These are phyloP conservation scores for Discostella stelligera DNA, from an alignment of 352 stramenopile species.

Conservation along the genomic window DNA sequence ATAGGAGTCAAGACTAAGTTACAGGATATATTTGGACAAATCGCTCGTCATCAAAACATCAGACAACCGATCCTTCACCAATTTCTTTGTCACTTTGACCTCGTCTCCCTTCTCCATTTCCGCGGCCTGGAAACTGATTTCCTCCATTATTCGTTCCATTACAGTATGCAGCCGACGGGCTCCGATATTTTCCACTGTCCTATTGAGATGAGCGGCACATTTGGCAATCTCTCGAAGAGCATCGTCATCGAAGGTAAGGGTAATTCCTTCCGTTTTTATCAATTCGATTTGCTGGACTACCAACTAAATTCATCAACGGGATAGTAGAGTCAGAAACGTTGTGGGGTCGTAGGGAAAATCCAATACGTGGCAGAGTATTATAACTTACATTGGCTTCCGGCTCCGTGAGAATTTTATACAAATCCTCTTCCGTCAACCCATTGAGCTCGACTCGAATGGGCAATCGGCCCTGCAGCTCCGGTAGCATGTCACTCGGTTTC, in stretches of 20 bases:
- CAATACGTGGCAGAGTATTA: slow-evolving; percentile 10
- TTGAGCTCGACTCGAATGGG: slow-evolving; percentile 99
- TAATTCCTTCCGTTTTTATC: slow-evolving; percentile 94
- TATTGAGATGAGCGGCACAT: slow-evolving; percentile 93
- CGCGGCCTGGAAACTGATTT: slow-evolving; percentile 97
- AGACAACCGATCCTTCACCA: slow-evolving; percentile 91
- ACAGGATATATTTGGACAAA: slow-evolving; percentile 98
- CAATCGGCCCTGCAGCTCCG: slow-evolving; percentile 96
- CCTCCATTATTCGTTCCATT: slow-evolving; percentile 98
- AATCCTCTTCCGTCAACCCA: slow-evolving; percentile 96
- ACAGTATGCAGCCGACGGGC: slow-evolving; percentile 95
- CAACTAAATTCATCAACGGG: slow-evolving; percentile 61
- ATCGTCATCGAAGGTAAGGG: slow-evolving; percentile 94
- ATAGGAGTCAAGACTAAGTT: slow-evolving; percentile 28
- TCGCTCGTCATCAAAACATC: slow-evolving; percentile 94
- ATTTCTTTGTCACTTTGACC: slow-evolving; percentile 92
- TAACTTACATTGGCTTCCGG: slow-evolving; percentile 92
- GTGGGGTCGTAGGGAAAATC: neutral
- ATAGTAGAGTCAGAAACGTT: slow-evolving; percentile 3
- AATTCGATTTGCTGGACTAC: slow-evolving; percentile 97
- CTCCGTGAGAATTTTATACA: slow-evolving; percentile 99
- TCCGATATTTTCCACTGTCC: slow-evolving; percentile 98
- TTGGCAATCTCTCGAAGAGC: slow-evolving; percentile 96
- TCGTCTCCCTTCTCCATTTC: slow-evolving; percentile 82
- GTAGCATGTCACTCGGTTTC: slow-evolving; percentile 97